Evolutionary conservation across 1,284 basidiomycete species (phyloP).

Genomic region (Ceratorhiza oryzae-sativae): DNA sequence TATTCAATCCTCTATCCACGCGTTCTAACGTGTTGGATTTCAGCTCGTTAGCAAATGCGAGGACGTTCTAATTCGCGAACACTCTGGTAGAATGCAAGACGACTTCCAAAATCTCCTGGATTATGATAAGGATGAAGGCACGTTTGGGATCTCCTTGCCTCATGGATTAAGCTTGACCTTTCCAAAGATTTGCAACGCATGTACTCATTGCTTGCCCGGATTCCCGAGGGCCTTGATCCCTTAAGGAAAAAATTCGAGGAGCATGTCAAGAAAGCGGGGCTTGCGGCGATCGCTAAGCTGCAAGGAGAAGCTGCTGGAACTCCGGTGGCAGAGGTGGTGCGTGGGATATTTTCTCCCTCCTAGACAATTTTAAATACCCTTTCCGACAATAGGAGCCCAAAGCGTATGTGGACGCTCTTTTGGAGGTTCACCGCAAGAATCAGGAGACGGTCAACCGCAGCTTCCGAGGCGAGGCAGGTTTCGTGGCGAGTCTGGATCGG

Average conservation of each 20-base stretch:
- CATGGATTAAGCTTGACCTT: not conserved
- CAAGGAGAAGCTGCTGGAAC: constrained; percentile 67
- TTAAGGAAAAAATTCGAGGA: constrained; percentile 92
- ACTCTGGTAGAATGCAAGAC: constrained; percentile 89
- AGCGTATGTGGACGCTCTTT: constrained; percentile 90
- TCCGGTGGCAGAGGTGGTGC: constrained; percentile 65
- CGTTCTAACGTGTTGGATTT: constrained; percentile 11
- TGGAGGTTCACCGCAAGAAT: constrained; percentile 93
- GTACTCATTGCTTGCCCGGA: constrained; percentile 91
- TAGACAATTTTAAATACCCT: constrained; percentile 45
- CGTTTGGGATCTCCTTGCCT: constrained; percentile 34
- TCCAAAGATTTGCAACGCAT: constrained; percentile 83
- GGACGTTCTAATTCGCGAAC: constrained; percentile 88
- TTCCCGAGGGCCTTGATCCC: constrained; percentile 90
- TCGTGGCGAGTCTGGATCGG: constrained; percentile 90
- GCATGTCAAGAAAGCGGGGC: constrained; percentile 91
- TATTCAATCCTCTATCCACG: not conserved
- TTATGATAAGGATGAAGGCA: constrained; percentile 83
- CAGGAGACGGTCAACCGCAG: constrained; percentile 88
- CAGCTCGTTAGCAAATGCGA: constrained; percentile 89
- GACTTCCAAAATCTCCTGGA: constrained; percentile 94
- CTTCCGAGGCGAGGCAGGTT: constrained; percentile 94
- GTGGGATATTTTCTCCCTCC: constrained; percentile 17
- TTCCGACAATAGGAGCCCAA: constrained; percentile 66
- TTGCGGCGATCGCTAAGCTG: constrained; percentile 84